Percentiles rank a stretch among this genome's conserved stretches.
These are phyloP conservation scores for Platismatia glauca DNA, from an alignment of 495 filamentous ascomycete genomes.

Conservation along the genomic window DNA sequence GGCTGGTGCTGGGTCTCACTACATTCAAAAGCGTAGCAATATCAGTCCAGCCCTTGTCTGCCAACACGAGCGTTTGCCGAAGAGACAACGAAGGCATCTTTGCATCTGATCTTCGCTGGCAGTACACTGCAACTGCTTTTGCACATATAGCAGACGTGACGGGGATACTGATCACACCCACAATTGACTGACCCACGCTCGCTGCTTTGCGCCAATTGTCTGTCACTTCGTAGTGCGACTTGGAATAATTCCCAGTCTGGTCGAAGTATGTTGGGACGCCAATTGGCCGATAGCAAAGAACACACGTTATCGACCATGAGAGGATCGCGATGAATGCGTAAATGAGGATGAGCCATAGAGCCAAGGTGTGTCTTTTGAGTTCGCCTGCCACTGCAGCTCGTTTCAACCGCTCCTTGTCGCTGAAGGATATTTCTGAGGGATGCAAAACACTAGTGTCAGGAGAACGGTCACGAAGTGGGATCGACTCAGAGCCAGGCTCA, in stretches of 20 bases:
- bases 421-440: background rate
- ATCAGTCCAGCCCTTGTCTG: conserved; percentile 28
- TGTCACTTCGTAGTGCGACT: conserved; percentile 9
- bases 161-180: conserved; percentile 25
- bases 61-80: conserved; percentile 24
- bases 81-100: conserved; percentile 13
- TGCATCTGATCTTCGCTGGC: conserved; percentile 17
- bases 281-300: conserved; percentile 7
- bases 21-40: conserved; percentile 11
- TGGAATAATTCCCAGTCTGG: background rate
- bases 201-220: conserved; percentile 26
- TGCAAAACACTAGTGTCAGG: background rate
- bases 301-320: conserved; percentile 3
- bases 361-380: background rate
- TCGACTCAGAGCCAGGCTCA: background rate
- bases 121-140: conserved; percentile 25
- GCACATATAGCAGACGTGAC: conserved; percentile 28
- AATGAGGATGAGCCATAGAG: conserved; percentile 1
- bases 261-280: background rate
- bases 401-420: background rate
- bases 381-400: background rate
- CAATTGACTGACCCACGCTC: conserved; percentile 23
- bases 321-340: conserved; percentile 1
- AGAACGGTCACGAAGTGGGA: background rate
- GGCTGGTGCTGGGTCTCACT: conserved; percentile 8